Evolutionary conservation across 2,329 filamentous ascomycete genomes (phyloP), one percentile per base, ranked within the genome.

Genomic region (Sporothrix euskadiensis): DNA sequence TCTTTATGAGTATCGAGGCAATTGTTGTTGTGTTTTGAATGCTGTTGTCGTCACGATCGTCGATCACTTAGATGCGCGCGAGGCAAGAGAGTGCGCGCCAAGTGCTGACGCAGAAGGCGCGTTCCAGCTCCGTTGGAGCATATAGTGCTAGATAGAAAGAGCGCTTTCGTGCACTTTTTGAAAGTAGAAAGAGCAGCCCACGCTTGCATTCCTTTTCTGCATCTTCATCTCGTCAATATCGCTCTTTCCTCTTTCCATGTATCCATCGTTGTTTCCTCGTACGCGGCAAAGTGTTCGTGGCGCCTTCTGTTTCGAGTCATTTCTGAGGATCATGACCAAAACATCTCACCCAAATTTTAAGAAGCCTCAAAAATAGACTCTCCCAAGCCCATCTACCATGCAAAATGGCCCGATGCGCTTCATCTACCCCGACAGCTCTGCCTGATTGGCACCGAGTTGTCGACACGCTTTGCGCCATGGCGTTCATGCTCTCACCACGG

Each of bases 151-250:
- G 9, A 63, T 12, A 12, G 22, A 35, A 41, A 26, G n/a, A 66
- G n/a, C 10, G 44, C 35, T 26, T 14, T 22, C 10, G 19, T 26
- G 41, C 39, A 47, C 61, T 68, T 30, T 52, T 52, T 14, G 47
- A 47, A 57, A n/a, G 22, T n/a, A 71, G 69, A 71, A 71, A 61
- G 52, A 49, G 39, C 54, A 26, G 41, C 30, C n/a, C 30, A 30
- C 22, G 7, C 32, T 30, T 26, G 9, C 49, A 8, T 26, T n/a
- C 30, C 19, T 56, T 56, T 5, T 69, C 14, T 14, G 30, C 19
- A 1, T 16, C n/a, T 35, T 32, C 7, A 49, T 22, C 39, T 30
- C 59, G 22, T 66, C 44, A 2, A 4, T 19, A 22, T 7, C 4
- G 63, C 39, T 6, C 44, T 44, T n/a, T 19, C 16, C 19, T n/a